A percentile compares a stretch with the other conserved stretches of the same genome.
Evolutionary conservation across 495 filamentous ascomycete species (phyloP).

Genomic region (Acidiella bohemica): DNA sequence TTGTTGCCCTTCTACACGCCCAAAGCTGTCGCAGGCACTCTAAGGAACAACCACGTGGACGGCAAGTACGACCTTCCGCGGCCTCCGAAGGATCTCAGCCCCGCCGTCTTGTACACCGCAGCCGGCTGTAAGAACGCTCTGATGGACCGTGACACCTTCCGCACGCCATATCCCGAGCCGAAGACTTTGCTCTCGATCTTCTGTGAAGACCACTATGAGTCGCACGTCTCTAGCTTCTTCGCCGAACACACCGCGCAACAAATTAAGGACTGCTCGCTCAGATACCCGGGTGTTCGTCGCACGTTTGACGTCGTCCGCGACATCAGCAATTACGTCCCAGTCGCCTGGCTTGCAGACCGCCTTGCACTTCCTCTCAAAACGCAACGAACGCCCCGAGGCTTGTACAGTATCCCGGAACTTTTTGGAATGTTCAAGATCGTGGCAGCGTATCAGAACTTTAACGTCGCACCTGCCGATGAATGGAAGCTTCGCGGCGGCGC

Average conservation of each 20-base stretch:
- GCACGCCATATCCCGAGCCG: conserved; percentile 30
- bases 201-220: conserved; percentile 31
- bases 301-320: conserved; percentile 34
- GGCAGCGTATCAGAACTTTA: conserved; percentile 25
- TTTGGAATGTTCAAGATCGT: conserved; percentile 20
- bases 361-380: conserved; percentile 25
- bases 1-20: conserved; percentile 33
- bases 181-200: conserved; percentile 30
- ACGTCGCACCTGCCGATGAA: conserved; percentile 23
- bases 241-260: conserved; percentile 23
- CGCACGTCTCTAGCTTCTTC: conserved; percentile 28
- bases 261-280: conserved; percentile 28
- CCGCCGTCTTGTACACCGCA: conserved; percentile 29
- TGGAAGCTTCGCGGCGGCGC: conserved; percentile 25
- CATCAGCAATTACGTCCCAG: conserved; percentile 26
- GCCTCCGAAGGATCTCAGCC: conserved; percentile 21
- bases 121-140: conserved; percentile 30
- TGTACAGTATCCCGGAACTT: conserved; percentile 16
- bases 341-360: conserved; percentile 23
- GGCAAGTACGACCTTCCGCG: conserved; percentile 27
- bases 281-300: conserved; percentile 21
- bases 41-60: conserved; percentile 38
- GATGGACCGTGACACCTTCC: conserved; percentile 31
- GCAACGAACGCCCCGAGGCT: conserved; percentile 13
- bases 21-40: conserved; percentile 34